Conservation (phyloP, 805 yeast genomes). For the Ogataea trehaloabstinens region DNA sequence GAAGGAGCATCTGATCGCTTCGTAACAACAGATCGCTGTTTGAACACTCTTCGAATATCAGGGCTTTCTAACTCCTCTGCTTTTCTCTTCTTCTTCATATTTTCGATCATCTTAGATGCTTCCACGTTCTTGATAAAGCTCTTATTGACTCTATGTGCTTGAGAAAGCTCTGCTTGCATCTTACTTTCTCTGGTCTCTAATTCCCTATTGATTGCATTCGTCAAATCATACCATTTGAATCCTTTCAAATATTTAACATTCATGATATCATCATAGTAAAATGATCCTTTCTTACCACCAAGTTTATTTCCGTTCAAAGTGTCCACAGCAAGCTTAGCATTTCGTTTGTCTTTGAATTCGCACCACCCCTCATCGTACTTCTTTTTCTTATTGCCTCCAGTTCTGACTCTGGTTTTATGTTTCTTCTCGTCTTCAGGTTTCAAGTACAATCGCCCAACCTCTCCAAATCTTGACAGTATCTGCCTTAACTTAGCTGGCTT, state of each 20-base stretch:
- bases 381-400: conserved; percentile 89
- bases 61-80: conserved; percentile 28
- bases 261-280: conserved; percentile 91
- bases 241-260: conserved; percentile 87
- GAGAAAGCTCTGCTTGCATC: conserved; percentile 83
- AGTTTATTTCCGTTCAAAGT: conserved; percentile 85
- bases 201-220: conserved; percentile 90
- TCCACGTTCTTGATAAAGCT: conserved; percentile 82
- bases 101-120: conserved; percentile 73
- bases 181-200: conserved; percentile 85
- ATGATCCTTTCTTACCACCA: conserved; percentile 90
- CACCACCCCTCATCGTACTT: conserved; percentile 96
- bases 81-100: conserved; percentile 53
- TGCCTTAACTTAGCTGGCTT: conserved; percentile 89
- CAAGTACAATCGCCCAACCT: conserved; percentile 79
- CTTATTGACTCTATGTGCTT: conserved; percentile 84
- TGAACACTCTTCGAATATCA: conserved; percentile 55
- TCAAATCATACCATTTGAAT: conserved; percentile 93
- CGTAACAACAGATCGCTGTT: conserved; percentile 67
- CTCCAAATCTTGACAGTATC: conserved; percentile 77
- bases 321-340: conserved; percentile 84
- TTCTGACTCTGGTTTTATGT: conserved; percentile 66
- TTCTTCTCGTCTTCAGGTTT: conserved; percentile 77
- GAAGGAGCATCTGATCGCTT: conserved; percentile 62
- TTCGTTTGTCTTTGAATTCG: conserved; percentile 77